phyloP scores from a whole-genome alignment of 371 early-diverging fungal species.

The Mortierella sp. region DNA sequence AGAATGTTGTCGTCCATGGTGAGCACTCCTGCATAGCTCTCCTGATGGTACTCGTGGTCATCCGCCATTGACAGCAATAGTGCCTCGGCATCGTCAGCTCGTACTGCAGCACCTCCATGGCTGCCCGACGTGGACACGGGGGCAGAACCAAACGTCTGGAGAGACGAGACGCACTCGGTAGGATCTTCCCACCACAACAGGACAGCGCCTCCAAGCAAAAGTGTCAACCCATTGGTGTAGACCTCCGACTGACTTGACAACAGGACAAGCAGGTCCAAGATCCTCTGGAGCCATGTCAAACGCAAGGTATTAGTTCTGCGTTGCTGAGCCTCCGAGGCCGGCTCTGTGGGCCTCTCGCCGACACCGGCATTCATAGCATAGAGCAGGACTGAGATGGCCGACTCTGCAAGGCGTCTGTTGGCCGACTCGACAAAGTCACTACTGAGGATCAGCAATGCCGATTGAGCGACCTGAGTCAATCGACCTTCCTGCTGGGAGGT shows the following conservation, averaged over 20 bases:
- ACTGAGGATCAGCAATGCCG: conserved; percentile 30
- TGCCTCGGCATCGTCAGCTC: conserved; percentile 35
- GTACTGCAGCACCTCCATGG: neutral
- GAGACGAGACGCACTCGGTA: neutral
- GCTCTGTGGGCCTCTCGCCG: conserved; percentile 15
- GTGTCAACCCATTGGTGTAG: conserved; percentile 27
- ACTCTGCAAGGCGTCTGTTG: conserved; percentile 35
- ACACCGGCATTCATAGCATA: conserved; percentile 44
- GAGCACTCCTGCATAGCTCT: neutral
- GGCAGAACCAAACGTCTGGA: neutral
- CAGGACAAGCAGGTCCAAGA: conserved; percentile 69
- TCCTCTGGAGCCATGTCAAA: conserved; percentile 63
- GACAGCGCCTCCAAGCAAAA: conserved; percentile 42
- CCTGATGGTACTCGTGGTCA: conserved; percentile 43
- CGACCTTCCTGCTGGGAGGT: conserved; percentile 41
- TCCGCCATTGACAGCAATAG: conserved; percentile 42
- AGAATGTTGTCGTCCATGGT: conserved; percentile 33
- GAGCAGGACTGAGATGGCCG: conserved; percentile 45
- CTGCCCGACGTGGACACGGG: neutral
- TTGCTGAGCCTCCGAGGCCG: neutral
- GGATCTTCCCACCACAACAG: conserved; percentile 51
- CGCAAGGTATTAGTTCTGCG: conserved; percentile 32
- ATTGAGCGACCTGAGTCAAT: conserved; percentile 32
- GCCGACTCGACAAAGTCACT: conserved; percentile 27
- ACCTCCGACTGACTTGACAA: conserved; percentile 37